Conservation (phyloP, 768 basidiomycete genomes). For the Phlegmacium glaucopus region DNA sequence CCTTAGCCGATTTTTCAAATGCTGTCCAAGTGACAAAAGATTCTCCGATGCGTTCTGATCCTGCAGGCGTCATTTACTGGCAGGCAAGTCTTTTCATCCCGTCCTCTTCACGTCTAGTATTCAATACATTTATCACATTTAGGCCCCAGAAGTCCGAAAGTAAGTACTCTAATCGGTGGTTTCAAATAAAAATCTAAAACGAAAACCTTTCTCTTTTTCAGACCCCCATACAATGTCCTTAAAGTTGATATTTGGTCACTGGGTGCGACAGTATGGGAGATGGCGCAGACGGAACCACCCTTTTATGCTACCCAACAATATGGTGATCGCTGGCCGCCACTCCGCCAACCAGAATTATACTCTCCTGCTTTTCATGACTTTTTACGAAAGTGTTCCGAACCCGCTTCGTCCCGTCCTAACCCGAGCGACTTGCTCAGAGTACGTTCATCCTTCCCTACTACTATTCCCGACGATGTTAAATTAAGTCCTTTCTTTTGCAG, state of each 20-base stretch:
- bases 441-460: conserved; percentile 14
- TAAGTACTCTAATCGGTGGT: conserved; percentile 29
- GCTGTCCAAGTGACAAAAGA: conserved; percentile 59
- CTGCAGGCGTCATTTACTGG: conserved; percentile 77
- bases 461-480: background rate
- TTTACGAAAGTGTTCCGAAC: conserved; percentile 61
- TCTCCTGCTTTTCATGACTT: conserved; percentile 75
- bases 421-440: conserved; percentile 60
- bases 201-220: conserved; percentile 18
- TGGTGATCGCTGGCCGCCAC: conserved; percentile 61
- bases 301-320: conserved; percentile 60
- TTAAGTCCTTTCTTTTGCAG: conserved; percentile 28
- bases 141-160: conserved; percentile 76
- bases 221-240: conserved; percentile 68
- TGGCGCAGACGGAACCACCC: conserved; percentile 72
- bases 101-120: conserved; percentile 9
- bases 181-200: too few species aligned
- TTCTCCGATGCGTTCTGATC: conserved; percentile 49
- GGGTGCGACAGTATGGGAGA: conserved; percentile 82
- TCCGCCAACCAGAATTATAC: conserved; percentile 55
- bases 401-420: conserved; percentile 50
- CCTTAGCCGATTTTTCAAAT: conserved; percentile 77
- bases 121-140: background rate
- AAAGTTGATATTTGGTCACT: conserved; percentile 81
- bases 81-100: conserved; percentile 43